Evolutionary conservation across 169 alveolate species (phyloP).

Genomic region (Theileria orientalis): DNA sequence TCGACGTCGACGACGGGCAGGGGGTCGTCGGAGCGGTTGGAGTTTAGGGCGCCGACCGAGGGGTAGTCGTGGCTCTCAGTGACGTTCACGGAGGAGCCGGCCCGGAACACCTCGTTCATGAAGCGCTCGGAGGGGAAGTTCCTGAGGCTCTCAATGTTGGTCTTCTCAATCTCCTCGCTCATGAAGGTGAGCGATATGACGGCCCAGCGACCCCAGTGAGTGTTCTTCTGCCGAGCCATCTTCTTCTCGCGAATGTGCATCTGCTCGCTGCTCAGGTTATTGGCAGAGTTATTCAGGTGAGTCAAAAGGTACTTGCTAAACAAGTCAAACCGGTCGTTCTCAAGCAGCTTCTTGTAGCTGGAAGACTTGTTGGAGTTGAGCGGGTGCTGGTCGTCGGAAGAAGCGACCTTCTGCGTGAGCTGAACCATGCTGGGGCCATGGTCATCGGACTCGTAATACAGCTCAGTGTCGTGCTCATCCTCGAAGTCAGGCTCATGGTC

Average conservation of each 20-base stretch:
- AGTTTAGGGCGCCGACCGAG: conserved; percentile 40
- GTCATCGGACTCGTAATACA: conserved; percentile 10
- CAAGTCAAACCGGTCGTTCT: conserved; percentile 53
- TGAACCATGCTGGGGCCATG: conserved; percentile 39
- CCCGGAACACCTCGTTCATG: conserved; percentile 71
- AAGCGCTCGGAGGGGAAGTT: conserved; percentile 80
- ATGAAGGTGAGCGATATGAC: conserved; percentile 81
- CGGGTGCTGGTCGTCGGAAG: conserved; percentile 37
- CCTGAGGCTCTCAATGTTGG: conserved; percentile 70
- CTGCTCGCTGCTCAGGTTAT: conserved; percentile 27
- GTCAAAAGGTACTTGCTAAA: conserved; percentile 46
- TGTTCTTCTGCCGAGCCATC: conserved; percentile 41
- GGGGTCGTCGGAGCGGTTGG: conserved; percentile 13
- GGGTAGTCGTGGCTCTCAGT: conserved; percentile 25
- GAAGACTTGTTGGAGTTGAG: conserved; percentile 18
- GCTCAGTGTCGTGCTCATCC: conserved; percentile 6
- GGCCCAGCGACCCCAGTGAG: conserved; percentile 74
- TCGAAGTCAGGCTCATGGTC: conserved; percentile 3
- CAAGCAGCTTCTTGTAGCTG: conserved; percentile 20
- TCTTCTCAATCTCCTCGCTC: conserved; percentile 80
- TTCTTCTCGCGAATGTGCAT: conserved; percentile 47
- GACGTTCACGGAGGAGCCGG: conserved; percentile 50
- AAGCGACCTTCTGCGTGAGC: conserved; percentile 22
- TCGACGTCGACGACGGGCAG: conserved; percentile 68
- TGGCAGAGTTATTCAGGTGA: conserved; percentile 54